These are phyloP conservation scores for Podaxis sp. DNA, from an alignment of 768 basidiomycete species.

Conservation along the genomic window DNA sequence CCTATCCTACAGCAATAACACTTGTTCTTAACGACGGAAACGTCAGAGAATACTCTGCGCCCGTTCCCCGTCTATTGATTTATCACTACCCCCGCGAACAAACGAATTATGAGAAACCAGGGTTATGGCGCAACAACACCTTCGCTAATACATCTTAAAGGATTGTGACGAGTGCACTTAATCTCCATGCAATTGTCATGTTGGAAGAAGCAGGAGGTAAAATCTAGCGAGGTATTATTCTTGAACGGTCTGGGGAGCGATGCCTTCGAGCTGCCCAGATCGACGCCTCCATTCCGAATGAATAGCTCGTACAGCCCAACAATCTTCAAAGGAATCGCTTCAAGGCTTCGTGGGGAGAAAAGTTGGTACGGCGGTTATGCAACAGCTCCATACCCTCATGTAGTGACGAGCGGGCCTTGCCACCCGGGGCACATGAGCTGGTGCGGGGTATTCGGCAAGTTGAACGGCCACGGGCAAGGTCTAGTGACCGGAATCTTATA, in stretches of 20 bases:
- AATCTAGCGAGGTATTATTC: no score
- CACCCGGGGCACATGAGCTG: slow-evolving; percentile 18
- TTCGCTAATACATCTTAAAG: not conserved
- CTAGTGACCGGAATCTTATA: slow-evolving; percentile 24
- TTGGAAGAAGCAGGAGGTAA: not conserved
- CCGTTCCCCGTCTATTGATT: no score
- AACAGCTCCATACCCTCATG: slow-evolving; percentile 27
- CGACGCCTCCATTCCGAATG: no score
- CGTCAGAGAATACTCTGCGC: no score
- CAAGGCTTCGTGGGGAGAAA: slow-evolving; percentile 28
- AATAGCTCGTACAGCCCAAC: no score
- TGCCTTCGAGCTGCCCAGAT: no score
- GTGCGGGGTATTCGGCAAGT: slow-evolving; percentile 15
- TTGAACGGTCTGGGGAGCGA: no score
- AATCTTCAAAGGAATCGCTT: slow-evolving; percentile 14
- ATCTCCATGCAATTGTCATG: not conserved
- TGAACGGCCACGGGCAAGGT: slow-evolving; percentile 16
- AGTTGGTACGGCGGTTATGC: slow-evolving; percentile 22
- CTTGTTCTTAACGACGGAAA: no score
- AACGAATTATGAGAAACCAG: no score
- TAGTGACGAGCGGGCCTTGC: slow-evolving; percentile 17
- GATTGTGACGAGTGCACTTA: not conserved
- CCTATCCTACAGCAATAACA: no score
- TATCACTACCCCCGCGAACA: no score
- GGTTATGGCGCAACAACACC: no score